Base-by-base conservation (phyloP, 179 eudicot genomes). In the Beta macrorhiza region DNA sequence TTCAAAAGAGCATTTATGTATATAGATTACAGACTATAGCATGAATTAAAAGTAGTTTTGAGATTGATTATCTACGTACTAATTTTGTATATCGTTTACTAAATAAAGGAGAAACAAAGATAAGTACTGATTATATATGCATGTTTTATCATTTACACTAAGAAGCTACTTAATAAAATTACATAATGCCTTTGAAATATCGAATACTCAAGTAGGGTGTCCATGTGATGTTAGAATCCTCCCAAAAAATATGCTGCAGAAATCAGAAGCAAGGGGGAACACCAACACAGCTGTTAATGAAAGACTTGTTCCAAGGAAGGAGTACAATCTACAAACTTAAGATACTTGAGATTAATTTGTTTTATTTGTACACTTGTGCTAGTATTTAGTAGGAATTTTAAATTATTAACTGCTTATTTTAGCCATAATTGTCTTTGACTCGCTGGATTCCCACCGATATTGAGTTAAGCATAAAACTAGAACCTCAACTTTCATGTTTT, bases 301-400 rank as follows among this genome's bases (percentile, higher is more conserved):
- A 29, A 37, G 42, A 37, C 42, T 45, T 70, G 74, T 45, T 70
- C 25, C 55, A 70, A 45, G 56, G 22, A 17, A 70, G 56, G 56
- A 68, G 44, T 65, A 29, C 69, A 11, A 37, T 49, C 53, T 49
- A 49, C 53, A 49, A 49, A 67, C 37, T 29, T 29, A 1, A 42
- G 37, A 67, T 67, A 67, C 47, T 44, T 64, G 10, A 44, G 0
- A 17, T 67, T 29, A 37, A 42, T 17, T 69, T 45, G 74, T 70
- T 70, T 45, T 51, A 70, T 47, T 70, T 45, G 56, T 47, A 70
- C 74, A 70, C 55, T 70, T 70, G 14, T 25, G 15, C 68, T 22
- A 25, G 14, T 12, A 20, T 6, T 10, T n/a, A 64, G 13, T 2
- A 64, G 68, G 8, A 29, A 15, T 12, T 22, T 25, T 9, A 64